A percentile compares a stretch with the other conserved stretches of the same genome.
Conservation (phyloP, 495 filamentous ascomycete genomes). For the Neurospora tetraspora region DNA sequence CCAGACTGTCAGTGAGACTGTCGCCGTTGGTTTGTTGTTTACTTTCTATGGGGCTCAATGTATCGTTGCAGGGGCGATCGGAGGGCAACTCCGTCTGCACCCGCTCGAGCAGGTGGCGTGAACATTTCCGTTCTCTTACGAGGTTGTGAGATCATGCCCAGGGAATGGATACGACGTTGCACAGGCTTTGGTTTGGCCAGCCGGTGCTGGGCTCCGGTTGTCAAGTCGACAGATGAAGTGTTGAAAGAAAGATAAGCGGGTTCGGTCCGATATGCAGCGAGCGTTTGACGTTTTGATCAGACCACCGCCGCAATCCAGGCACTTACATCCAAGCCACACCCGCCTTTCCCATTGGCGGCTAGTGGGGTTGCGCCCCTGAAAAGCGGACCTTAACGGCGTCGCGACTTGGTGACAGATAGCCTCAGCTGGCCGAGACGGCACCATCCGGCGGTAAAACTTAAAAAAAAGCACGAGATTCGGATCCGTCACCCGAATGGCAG, state of each 20-base stretch:
- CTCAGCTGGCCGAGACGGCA: background rate
- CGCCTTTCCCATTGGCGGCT: background rate
- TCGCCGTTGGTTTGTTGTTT: background rate
- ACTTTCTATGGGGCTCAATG: background rate
- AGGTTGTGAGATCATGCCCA: background rate
- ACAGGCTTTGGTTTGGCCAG: background rate
- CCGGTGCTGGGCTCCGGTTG: background rate
- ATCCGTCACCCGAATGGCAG: background rate
- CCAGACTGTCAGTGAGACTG: background rate
- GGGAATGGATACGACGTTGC: background rate
- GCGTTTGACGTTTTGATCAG: background rate
- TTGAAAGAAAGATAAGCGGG: background rate
- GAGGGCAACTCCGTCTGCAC: background rate
- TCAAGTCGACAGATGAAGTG: background rate
- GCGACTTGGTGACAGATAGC: background rate
- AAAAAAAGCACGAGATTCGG: background rate
- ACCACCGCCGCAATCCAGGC: background rate
- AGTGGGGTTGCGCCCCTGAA: background rate
- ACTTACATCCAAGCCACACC: background rate
- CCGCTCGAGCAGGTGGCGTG: background rate
- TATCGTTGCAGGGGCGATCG: background rate
- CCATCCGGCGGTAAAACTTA: background rate
- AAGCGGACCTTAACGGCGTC: background rate
- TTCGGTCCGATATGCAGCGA: background rate
- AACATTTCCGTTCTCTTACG: background rate